Conservation (phyloP, 495 filamentous ascomycete genomes). For the Hypoxylon rickii region DNA sequence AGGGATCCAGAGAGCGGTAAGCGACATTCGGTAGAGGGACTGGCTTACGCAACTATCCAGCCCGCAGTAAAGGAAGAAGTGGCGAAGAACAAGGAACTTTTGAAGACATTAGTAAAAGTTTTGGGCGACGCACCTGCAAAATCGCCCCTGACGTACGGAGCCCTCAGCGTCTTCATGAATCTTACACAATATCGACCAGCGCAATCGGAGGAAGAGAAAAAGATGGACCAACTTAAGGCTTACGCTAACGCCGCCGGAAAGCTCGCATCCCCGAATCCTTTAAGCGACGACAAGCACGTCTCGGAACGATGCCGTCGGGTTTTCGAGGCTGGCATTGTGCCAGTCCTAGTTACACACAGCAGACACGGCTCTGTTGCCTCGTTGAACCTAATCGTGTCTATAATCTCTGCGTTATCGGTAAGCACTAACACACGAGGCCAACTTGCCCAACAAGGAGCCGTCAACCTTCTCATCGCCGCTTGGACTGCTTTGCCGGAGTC, state of each 20-base stretch:
- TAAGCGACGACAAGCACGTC: constrained; percentile 76
- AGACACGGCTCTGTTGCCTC: constrained; percentile 69
- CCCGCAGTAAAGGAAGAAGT: constrained; percentile 82
- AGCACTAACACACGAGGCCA: constrained; percentile 71
- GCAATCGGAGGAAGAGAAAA: constrained; percentile 89
- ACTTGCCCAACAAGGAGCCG: constrained; percentile 87
- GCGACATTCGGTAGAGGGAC: constrained; percentile 81
- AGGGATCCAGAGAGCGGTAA: constrained; percentile 59
- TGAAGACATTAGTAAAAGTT: constrained; percentile 67
- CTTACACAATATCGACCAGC: constrained; percentile 78
- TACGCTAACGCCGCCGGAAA: constrained; percentile 83
- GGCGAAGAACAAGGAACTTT: constrained; percentile 64
- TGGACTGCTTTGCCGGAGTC: constrained; percentile 61
- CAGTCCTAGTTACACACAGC: constrained; percentile 70
- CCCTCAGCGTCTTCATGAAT: constrained; percentile 80
- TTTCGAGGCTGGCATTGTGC: constrained; percentile 74
- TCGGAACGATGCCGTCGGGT: constrained; percentile 74
- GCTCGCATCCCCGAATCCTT: constrained; percentile 61
- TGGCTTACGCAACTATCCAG: constrained; percentile 87
- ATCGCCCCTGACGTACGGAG: constrained; percentile 79
- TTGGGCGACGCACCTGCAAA: constrained; percentile 64
- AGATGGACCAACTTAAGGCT: constrained; percentile 84
- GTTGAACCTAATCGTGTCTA: constrained; percentile 69
- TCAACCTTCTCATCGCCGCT: constrained; percentile 77
- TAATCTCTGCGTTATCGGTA: constrained; percentile 76